These are phyloP conservation scores for Cochlearia excelsa DNA, from an alignment of 345 rosid genomes.

Conservation along the genomic window DNA sequence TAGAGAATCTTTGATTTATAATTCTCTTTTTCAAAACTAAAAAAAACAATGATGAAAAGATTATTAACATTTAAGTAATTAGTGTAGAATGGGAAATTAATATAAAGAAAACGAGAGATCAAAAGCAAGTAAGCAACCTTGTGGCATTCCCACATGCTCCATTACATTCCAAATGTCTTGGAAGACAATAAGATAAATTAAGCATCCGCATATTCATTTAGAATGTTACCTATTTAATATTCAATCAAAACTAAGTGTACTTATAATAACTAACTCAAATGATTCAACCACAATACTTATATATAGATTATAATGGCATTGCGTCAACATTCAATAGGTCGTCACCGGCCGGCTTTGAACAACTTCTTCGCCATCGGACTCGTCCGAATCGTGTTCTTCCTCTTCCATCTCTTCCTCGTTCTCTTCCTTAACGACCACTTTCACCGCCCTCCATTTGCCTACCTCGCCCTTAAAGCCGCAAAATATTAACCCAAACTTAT, in stretches of 20 bases:
- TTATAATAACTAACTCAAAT: conserved; percentile 13
- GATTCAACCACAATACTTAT: neutral
- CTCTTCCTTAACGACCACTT: conserved; percentile 35
- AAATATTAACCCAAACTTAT: conserved; percentile 20
- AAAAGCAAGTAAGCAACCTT: neutral
- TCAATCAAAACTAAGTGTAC: conserved; percentile 18
- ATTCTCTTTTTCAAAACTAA: neutral
- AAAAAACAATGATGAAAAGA: neutral
- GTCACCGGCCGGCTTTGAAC: conserved; percentile 33
- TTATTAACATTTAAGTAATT: neutral
- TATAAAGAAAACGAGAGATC: too few species aligned
- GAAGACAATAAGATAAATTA: conserved; percentile 20
- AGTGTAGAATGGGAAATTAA: conserved; percentile 2
- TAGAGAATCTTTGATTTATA: too few species aligned
- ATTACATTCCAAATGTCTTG: conserved; percentile 24
- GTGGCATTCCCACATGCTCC: conserved; percentile 20
- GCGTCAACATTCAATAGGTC: neutral
- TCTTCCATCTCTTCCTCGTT: conserved; percentile 31
- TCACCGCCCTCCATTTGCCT: conserved; percentile 38
- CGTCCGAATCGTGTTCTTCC: conserved; percentile 35
- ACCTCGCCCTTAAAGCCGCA: conserved; percentile 20
- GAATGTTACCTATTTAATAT: conserved; percentile 7
- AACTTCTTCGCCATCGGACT: conserved; percentile 42
- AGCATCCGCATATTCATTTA: conserved; percentile 8
- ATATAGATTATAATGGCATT: neutral